phyloP scores from a whole-genome alignment of 1,284 basidiomycete genomes.

The Athelia sp. region DNA sequence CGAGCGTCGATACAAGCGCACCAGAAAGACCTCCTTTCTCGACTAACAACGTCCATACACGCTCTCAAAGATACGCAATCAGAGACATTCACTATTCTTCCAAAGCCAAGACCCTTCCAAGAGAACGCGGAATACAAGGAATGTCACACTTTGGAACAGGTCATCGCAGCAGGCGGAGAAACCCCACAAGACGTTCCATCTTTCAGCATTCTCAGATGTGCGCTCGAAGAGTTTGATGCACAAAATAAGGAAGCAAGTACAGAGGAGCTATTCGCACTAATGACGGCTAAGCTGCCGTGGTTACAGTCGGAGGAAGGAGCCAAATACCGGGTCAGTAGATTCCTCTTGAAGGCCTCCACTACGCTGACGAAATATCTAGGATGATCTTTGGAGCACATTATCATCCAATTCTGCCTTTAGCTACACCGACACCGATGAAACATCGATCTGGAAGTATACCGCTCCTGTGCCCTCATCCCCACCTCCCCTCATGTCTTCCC shows the following conservation, averaged over 20 bases:
- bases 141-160: constrained; percentile 43
- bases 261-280: constrained; percentile 50
- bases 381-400: constrained; percentile 55
- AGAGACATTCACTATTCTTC: constrained; percentile 50
- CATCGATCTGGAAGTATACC: constrained; percentile 48
- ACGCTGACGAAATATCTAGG: constrained; percentile 30
- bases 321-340: constrained; percentile 42
- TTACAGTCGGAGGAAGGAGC: constrained; percentile 44
- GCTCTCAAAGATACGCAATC: constrained; percentile 47
- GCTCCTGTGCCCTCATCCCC: constrained; percentile 33
- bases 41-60: constrained; percentile 47
- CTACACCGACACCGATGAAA: constrained; percentile 21
- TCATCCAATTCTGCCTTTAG: constrained; percentile 47
- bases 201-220: constrained; percentile 57
- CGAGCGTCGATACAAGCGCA: constrained; percentile 55
- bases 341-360: constrained; percentile 1
- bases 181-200: constrained; percentile 34
- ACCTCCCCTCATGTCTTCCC: constrained; percentile 41
- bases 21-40: constrained; percentile 48
- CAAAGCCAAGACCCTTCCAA: constrained; percentile 40
- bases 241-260: constrained; percentile 37
- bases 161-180: constrained; percentile 29
- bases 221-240: constrained; percentile 36
- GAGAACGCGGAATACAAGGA: constrained; percentile 43
- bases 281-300: constrained; percentile 56